Evolutionary conservation across 768 basidiomycete genomes (phyloP), one percentile per base, ranked within the genome.

Genomic region (Filobasidium wieringae): DNA sequence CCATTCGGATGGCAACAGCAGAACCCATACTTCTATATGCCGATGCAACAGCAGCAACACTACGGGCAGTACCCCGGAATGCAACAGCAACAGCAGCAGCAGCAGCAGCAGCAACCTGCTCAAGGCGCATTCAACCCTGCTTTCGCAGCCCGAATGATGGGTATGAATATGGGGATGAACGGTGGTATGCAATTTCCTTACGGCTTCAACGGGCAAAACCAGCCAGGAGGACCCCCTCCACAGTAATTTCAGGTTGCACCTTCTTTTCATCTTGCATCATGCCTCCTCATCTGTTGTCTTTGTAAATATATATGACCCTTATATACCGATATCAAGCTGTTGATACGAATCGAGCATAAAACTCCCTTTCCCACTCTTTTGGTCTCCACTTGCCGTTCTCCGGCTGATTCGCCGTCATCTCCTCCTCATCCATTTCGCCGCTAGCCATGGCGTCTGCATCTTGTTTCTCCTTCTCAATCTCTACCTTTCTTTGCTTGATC

Each of bases 351-450:
- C 67, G 78, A 59, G 81, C 79, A 45, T 91, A 75, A 47, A 96
- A 79, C 66, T 83, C 82, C 57, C 81, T 77, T 73, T 97, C 93
- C 93, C 93, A 97, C 34, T 75, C 75, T 61, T 81, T 81, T 12
- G 81, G 82, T 29, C 71, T 65, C 59, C 80, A 75, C 53, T 71
- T 71, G 34, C 73, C 51, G 17, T 36, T 41, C n/a, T 17, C 43
- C 55, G 55, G 55, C 17, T 49, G 32, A 14, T 29, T 39, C 33
- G 19, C 56, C 14, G 39, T 34, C 49, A 34, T 75, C 56, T 76
- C 70, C 50, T 80, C 65, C 8, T 87, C 87, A 47, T 77, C 78
- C 63, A 81, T 76, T 63, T 50, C 8, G 61, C 65, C 27, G 22
- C 39, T 47, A 39, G 63, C 64, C 24, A 64, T 51, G 34, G 61